These are phyloP conservation scores for Cylindrotheca closterium DNA, from an alignment of 108 stramenopile genomes.

Conservation along the genomic window DNA sequence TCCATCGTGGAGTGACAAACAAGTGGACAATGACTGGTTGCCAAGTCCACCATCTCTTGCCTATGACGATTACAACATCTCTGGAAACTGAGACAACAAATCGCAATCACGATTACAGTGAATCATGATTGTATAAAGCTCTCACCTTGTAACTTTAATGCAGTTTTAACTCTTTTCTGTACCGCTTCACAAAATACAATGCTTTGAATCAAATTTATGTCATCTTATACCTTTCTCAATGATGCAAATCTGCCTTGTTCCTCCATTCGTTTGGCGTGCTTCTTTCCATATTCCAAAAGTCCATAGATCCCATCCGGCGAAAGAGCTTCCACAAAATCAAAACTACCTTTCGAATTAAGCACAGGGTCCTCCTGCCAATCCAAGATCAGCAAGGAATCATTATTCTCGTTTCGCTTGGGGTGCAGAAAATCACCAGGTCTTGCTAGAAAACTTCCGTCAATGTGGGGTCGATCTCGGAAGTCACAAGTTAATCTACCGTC, in stretches of 20 bases:
- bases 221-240: slow-evolving; percentile 1
- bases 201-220: no score
- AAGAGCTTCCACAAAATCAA: slow-evolving; percentile 61
- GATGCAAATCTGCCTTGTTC: slow-evolving; percentile 49
- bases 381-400: slow-evolving; percentile 34
- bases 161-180: no score
- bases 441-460: slow-evolving; percentile 82
- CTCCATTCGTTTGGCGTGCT: slow-evolving; percentile 59
- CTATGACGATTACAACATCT: neutral
- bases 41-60: neutral
- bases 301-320: slow-evolving; percentile 67
- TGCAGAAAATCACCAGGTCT: slow-evolving; percentile 46
- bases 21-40: neutral
- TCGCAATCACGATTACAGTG: no score
- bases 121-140: no score
- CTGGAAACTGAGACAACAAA: no score
- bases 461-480: slow-evolving; percentile 55
- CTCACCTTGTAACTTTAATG: no score
- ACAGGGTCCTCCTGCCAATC: slow-evolving; percentile 71
- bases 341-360: slow-evolving; percentile 35
- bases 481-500: slow-evolving; percentile 65
- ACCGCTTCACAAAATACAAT: no score
- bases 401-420: slow-evolving; percentile 1
- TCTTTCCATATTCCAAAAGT: slow-evolving; percentile 68
- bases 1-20: neutral